Evolutionary conservation across 352 stramenopile species (phyloP).

Genomic region (Globisporangium apiculatum): DNA sequence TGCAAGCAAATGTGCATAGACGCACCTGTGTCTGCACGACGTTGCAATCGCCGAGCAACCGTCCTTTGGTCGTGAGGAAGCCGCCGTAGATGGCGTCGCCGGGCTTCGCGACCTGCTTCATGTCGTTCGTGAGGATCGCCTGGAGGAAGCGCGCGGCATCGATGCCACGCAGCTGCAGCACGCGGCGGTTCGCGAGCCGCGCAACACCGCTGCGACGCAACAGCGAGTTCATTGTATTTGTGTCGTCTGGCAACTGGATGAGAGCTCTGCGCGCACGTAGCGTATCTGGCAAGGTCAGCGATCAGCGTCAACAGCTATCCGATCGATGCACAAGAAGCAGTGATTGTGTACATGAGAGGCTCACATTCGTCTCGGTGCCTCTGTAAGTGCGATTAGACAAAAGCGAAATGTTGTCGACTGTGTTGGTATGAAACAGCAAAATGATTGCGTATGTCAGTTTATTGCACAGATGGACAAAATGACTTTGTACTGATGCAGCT

Average conservation of each 20-base stretch:
- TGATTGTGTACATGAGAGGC: too few relatives aligned
- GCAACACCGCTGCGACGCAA: constrained; percentile 34
- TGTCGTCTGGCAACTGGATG: neutral
- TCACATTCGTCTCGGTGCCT: too few relatives aligned
- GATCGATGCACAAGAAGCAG: too few relatives aligned
- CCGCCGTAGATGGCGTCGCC: constrained; percentile 67
- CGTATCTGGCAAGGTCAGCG: neutral
- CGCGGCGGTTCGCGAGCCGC: constrained; percentile 36
- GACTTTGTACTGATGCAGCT: too few relatives aligned
- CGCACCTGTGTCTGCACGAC: constrained; percentile 53
- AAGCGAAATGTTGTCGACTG: too few relatives aligned
- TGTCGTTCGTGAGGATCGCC: constrained; percentile 81
- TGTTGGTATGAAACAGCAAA: too few relatives aligned
- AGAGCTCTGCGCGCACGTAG: neutral
- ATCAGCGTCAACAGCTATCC: too few relatives aligned
- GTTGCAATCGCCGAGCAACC: constrained; percentile 69
- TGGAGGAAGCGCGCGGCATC: constrained; percentile 76
- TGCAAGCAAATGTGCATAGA: neutral
- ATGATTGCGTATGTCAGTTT: too few relatives aligned
- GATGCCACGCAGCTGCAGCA: constrained; percentile 65
- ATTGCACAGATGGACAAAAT: too few relatives aligned
- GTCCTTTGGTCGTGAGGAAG: constrained; percentile 77
- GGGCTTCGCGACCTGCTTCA: constrained; percentile 42
- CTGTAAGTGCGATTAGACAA: too few relatives aligned
- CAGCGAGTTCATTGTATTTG: constrained; percentile 14